Evolutionary conservation across 2,329 filamentous ascomycete species (phyloP).

Genomic region (Rugonectria rugulosa): DNA sequence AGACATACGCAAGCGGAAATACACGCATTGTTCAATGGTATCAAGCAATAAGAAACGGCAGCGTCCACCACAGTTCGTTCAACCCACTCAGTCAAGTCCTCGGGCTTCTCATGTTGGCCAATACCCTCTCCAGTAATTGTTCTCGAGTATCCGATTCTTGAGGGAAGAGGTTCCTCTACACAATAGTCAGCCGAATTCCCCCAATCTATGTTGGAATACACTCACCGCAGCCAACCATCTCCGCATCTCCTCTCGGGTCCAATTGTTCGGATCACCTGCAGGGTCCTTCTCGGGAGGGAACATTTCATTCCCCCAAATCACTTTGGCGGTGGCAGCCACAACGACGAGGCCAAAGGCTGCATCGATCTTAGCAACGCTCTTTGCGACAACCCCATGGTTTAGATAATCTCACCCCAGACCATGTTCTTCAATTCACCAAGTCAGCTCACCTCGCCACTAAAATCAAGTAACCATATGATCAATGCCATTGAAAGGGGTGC

Average conservation of each 20-base stretch:
- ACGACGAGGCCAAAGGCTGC: constrained; percentile 83
- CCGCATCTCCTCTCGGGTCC: constrained; percentile 82
- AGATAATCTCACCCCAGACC: constrained; percentile 65
- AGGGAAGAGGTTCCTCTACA: constrained; percentile 56
- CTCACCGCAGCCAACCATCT: constrained; percentile 81
- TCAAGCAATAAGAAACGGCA: too few relatives aligned
- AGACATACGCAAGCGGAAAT: too few relatives aligned
- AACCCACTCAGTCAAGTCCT: constrained; percentile 37
- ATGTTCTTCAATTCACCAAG: constrained; percentile 62
- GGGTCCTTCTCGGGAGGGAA: constrained; percentile 81
- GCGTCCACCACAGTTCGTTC: too few relatives aligned
- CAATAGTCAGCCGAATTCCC: not conserved
- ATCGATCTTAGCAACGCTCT: constrained; percentile 23
- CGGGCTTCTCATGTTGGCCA: constrained; percentile 56
- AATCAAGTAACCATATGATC: not conserved
- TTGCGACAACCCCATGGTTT: constrained; percentile 31
- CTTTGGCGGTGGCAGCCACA: constrained; percentile 81
- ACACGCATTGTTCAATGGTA: not conserved
- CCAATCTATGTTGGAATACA: not conserved
- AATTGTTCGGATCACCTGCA: constrained; percentile 73
- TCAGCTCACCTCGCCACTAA: constrained; percentile 14
- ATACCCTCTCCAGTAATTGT: constrained; percentile 55
- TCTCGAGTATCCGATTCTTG: constrained; percentile 53
- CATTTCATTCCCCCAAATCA: constrained; percentile 85
- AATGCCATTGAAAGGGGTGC: not conserved